These are phyloP conservation scores for Citrullus colocynthis DNA, from an alignment of 306 rosid species.

Conservation along the genomic window DNA sequence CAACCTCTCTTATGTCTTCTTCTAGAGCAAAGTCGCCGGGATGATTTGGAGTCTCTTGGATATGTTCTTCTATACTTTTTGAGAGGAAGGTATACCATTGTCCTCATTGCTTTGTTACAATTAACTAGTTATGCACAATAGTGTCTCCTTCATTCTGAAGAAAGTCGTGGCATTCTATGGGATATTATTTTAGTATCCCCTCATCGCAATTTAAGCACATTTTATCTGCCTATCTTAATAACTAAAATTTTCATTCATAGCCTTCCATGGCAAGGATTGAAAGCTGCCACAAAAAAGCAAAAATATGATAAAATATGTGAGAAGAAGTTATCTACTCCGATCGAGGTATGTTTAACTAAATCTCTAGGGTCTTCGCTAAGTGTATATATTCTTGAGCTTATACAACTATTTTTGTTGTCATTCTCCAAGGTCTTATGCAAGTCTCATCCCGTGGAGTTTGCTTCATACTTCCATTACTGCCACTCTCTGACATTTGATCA, in stretches of 20 bases:
- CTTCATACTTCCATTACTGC: conserved; percentile 93
- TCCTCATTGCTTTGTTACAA: conserved; percentile 3
- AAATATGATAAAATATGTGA: conserved; percentile 95
- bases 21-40: conserved; percentile 94
- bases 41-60: conserved; percentile 96
- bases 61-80: conserved; percentile 90
- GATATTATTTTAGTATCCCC: neutral
- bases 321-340: conserved; percentile 91
- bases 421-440: conserved; percentile 67
- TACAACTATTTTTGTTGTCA: neutral
- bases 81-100: conserved; percentile 68
- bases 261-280: conserved; percentile 99
- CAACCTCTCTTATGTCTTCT: conserved; percentile 7
- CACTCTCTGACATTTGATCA: conserved; percentile 89
- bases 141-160: neutral
- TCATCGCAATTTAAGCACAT: neutral
- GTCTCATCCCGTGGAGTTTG: conserved; percentile 88
- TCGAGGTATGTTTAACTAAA: conserved; percentile 50
- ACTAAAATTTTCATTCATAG: conserved; percentile 27
- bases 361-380: neutral
- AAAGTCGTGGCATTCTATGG: neutral
- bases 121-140: neutral
- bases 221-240: neutral
- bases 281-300: conserved; percentile 96
- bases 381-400: conserved; percentile 12